Evolutionary conservation across 2,329 filamentous ascomycete species (phyloP), one percentile per base, ranked within the genome.

Genomic region (Dryadomyces sulphureus): DNA sequence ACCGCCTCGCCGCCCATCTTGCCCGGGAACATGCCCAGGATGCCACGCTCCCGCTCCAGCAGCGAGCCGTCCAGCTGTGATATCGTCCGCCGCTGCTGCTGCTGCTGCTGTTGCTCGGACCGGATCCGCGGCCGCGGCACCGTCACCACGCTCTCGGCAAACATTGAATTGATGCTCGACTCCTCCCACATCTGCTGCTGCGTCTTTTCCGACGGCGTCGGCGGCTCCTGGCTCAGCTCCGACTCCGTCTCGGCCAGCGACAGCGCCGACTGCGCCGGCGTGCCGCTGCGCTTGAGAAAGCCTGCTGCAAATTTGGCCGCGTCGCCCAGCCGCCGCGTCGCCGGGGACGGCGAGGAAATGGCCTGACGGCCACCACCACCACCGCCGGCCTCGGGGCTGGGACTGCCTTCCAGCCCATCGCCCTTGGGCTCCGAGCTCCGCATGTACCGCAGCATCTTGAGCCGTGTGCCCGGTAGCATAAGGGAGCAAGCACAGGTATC

Each of bases 121-220:
- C 45, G 46, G n/a, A n/a, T n/a, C 19, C 41, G 42, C 5, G 43
- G 35, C 14, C 44, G 27, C 7, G 49, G 24, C 11, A 45, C 32
- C 6, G 51, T 45, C 4, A 48, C 30, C 6, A 52, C 47, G 36
- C 48, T 53, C 24, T 54, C 53, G 4, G 53, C 47, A 41, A 54
- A 53, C 53, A 54, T 54, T 45, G 60, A 62, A 42, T 56, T 60
- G n/a, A 62, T 56, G 14, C 59, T 60, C 14, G 60, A 62, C 44
- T 62, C 60, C 42, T 62, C 60, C 60, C 60, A 62, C n/a, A 58
- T 53, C 41, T 55, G 58, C 46, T 59, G 59, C 47, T 56, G 45
- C 17, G 46, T 46, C 45, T 47, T 35, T 45, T 51, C 43, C 24
- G 54, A 39, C 32, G 25, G 12, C 49, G 52, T 24, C 46, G 51